Evolutionary conservation across 2,329 filamentous ascomycete genomes (phyloP), one percentile per base, ranked within the genome.

Genomic region (Epichloe scottii): DNA sequence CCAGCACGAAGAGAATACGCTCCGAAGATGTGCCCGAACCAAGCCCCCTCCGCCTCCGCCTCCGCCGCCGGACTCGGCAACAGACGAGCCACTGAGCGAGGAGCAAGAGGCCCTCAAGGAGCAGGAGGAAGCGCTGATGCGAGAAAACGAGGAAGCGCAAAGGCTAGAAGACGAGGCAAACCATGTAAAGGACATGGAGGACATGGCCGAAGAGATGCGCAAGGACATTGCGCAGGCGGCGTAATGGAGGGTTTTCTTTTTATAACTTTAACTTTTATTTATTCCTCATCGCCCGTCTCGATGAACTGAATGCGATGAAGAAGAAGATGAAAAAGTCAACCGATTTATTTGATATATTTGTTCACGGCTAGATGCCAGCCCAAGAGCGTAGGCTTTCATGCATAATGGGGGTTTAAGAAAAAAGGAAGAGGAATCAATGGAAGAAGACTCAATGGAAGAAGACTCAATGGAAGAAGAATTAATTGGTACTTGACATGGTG

Each of bases 61-160:
- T 2, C 71, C 73, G 7, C 71, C 71, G 1, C 64, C 68, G 1
- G 67, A 71, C 44, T 63, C 64, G 23, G 63, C 60, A n/a, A 59
- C 63, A 38, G 65, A 69, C 40, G 61, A 65, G 26, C 57, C 59
- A 15, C 58, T 68, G 48, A 66, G 63, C 6, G 72, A 71, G 33
- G 52, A 53, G 48, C 49, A 73, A 53, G 62, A 66, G 49, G 68
- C 66, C 30, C 68, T 76, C 53, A 68, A 66, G 44, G 71, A 76
- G 54, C 74, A 78, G 60, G 74, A 76, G 57, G 70, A 73, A 57
- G 74, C 68, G 26, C 62, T 78, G 14, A 63, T 74, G 60, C 67
- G 69, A 41, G 75, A 78, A 63, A 76, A 78, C 54, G 76, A 78
- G 57, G 76, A 78, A 57, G 75, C 74, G 1, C 70, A 77, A 57